Evolutionary conservation across 805 yeast genomes (phyloP), one percentile per base, ranked within the genome.

Genomic region (Vanderwaltozyma polyspora): DNA sequence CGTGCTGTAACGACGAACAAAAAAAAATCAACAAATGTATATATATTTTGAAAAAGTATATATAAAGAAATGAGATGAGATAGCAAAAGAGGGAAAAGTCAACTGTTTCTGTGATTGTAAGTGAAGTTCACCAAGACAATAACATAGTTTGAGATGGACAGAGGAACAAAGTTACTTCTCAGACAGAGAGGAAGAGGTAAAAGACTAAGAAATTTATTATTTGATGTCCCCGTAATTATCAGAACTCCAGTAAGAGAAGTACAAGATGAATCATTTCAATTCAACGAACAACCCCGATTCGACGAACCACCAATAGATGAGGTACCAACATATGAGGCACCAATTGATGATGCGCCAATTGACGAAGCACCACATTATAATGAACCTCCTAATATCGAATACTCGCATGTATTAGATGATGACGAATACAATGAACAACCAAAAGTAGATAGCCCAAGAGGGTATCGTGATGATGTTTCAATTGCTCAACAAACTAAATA

Each of bases 151-250:
- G 22, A 17, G 5, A 18, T 33, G 26, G 31, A 33, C 18, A 49
- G 60, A 32, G 45, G 48, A 17, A 45, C 52, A 23, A 51, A 47
- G 40, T 42, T 50, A 13, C 39, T 54, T 34, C 48, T 46, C 19
- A 41, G 60, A 28, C 59, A 52, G 42, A 40, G 60, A 15, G 60
- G 60, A 12, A 28, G 31, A 27, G 35, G 35, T 28, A 19, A 28
- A 1, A 28, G 24, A 18, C 23, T 28, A 18, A 33, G 30, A 32
- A 32, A 51, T 54, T 25, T 51, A 46, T 19, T 43, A n/a, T n/a
- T n/a, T n/a, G n/a, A n/a, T n/a, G n/a, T n/a, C n/a, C n/a, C n/a
- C 11, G 25, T 44, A 14, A 44, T 48, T n/a, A 43, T 50, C 11
- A 32, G 37, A 17, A 39, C 48, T 5, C 51, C 49, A 2, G 19